phyloP scores from a whole-genome alignment of 176 grass and related monocot species.

The Chrysopogon serrulatus region DNA sequence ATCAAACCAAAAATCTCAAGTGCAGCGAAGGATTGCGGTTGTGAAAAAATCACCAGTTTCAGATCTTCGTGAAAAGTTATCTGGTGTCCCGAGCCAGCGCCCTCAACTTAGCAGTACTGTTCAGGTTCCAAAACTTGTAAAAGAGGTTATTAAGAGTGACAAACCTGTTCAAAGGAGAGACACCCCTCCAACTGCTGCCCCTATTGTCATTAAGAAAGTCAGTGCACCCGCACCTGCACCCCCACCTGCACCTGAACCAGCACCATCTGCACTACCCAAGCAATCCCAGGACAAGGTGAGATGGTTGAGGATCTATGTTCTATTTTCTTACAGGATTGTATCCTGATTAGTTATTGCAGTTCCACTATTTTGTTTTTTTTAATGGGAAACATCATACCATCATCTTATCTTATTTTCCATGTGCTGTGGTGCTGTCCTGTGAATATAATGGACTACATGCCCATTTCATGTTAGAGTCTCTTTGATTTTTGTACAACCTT shows the following conservation, averaged over 20 bases:
- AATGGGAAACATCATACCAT: neutral
- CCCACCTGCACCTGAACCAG: slow-evolving; percentile 12
- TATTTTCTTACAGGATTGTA: neutral
- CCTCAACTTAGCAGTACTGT: slow-evolving; percentile 41
- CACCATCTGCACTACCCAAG: slow-evolving; percentile 32
- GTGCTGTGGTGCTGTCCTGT: neutral
- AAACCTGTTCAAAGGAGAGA: slow-evolving; percentile 41
- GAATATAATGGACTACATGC: neutral
- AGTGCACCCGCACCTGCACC: slow-evolving; percentile 4
- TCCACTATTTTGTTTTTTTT: slow-evolving; percentile 12
- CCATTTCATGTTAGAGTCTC: neutral
- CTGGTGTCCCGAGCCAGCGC: slow-evolving; percentile 22
- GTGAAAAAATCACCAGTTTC: slow-evolving; percentile 31
- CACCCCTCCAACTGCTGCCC: neutral
- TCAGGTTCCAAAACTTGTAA: slow-evolving; percentile 27
- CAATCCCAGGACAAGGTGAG: slow-evolving; percentile 47
- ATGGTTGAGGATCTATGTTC: neutral
- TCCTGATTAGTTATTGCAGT: neutral
- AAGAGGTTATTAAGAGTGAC: neutral
- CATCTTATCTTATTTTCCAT: slow-evolving; percentile 10
- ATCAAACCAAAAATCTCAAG: slow-evolving; percentile 32
- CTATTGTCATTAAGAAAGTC: slow-evolving; percentile 26
- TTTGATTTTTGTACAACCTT: neutral
- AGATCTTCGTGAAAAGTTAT: slow-evolving; percentile 59
- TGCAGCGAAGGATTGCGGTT: slow-evolving; percentile 10